Conservation (phyloP, 75 land plant genomes). For the Cryptomeria japonica region DNA sequence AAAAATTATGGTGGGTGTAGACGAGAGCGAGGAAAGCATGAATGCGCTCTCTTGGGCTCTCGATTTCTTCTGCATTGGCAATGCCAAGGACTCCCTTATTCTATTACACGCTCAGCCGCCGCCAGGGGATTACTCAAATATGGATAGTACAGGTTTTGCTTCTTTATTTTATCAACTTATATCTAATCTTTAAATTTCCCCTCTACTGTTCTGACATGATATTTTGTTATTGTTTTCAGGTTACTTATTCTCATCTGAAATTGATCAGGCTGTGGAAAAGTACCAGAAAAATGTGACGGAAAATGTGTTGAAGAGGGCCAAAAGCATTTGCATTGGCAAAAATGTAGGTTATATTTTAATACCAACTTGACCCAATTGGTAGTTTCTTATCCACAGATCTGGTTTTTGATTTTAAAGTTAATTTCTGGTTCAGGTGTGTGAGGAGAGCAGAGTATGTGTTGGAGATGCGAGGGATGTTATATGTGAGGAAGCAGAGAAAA, state of each 20-base stretch:
- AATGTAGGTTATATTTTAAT: neutral
- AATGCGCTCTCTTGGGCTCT: slow-evolving; percentile 58
- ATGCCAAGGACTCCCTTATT: slow-evolving; percentile 22
- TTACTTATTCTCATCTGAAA: slow-evolving; percentile 41
- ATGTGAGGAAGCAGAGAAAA: slow-evolving; percentile 24
- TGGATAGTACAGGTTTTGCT: slow-evolving; percentile 56
- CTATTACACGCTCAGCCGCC: slow-evolving; percentile 60
- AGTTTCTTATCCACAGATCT: too few species aligned
- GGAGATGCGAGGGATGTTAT: slow-evolving; percentile 28
- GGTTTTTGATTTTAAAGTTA: neutral
- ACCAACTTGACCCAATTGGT: too few species aligned
- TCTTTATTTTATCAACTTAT: too few species aligned
- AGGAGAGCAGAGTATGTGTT: slow-evolving; percentile 13
- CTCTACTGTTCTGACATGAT: too few species aligned
- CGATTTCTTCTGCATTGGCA: slow-evolving; percentile 6
- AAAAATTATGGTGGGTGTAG: slow-evolving; percentile 52
- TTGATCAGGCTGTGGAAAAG: slow-evolving; percentile 33
- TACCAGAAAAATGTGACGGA: slow-evolving; percentile 31
- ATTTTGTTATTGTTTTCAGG: slow-evolving; percentile 20
- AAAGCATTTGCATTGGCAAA: slow-evolving; percentile 26
- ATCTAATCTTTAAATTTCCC: neutral
- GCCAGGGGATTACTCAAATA: slow-evolving; percentile 23
- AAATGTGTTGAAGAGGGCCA: slow-evolving; percentile 56
- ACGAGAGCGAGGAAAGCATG: slow-evolving; percentile 71
- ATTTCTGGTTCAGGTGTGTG: slow-evolving; percentile 10